These are phyloP conservation scores for Ottelia alismoides DNA, from an alignment of 106 monocot genomes.

Conservation along the genomic window DNA sequence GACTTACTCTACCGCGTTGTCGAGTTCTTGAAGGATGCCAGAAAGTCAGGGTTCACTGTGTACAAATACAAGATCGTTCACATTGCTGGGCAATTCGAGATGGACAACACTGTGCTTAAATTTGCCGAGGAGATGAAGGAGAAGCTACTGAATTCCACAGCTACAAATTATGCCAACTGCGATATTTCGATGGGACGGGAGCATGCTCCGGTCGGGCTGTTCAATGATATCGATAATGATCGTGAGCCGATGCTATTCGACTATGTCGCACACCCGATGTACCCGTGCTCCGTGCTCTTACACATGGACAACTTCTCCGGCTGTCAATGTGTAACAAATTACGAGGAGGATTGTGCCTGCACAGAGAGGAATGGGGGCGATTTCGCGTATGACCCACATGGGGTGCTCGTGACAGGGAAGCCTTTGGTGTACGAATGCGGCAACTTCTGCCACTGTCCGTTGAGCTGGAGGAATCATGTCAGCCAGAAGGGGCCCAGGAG, in stretches of 20 bases:
- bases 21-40: no score
- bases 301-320: slow-evolving; percentile 35
- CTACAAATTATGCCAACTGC: slow-evolving; percentile 39
- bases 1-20: no score
- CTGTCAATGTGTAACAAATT: slow-evolving; percentile 43
- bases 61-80: no score
- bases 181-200: slow-evolving; percentile 80
- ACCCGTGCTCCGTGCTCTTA: slow-evolving; percentile 21
- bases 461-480: slow-evolving; percentile 66
- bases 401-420: slow-evolving; percentile 63
- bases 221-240: slow-evolving; percentile 80
- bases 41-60: no score
- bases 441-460: slow-evolving; percentile 45
- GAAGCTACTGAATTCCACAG: slow-evolving; percentile 31
- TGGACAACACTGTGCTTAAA: slow-evolving; percentile 13
- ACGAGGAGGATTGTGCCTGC: slow-evolving; percentile 50
- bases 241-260: slow-evolving; percentile 64
- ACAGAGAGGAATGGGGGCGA: slow-evolving; percentile 63
- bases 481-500: slow-evolving; percentile 59
- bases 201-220: slow-evolving; percentile 40
- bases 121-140: slow-evolving; percentile 40
- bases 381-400: slow-evolving; percentile 57
- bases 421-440: slow-evolving; percentile 87
- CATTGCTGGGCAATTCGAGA: slow-evolving; percentile 11
- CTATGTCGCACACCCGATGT: slow-evolving; percentile 41